Conservation (phyloP, 441 rosid species). For the Kokia cookei region DNA sequence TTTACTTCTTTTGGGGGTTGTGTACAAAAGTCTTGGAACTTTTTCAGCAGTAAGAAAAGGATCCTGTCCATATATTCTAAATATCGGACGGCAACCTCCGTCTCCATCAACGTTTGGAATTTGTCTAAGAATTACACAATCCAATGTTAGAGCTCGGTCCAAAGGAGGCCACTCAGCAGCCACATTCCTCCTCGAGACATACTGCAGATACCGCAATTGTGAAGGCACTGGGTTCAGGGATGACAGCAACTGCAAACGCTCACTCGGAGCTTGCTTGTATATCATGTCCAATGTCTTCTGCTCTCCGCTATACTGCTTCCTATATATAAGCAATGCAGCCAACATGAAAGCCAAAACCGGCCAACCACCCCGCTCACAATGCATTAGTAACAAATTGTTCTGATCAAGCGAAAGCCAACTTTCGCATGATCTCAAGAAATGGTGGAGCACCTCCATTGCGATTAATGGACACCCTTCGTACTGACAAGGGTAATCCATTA, state of each 20-base stretch:
- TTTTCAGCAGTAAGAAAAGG: conserved; percentile 56
- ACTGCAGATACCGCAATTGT: conserved; percentile 84
- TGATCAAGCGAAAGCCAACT: conserved; percentile 93
- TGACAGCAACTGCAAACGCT: conserved; percentile 71
- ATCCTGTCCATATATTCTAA: conserved; percentile 84
- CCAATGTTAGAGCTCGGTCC: conserved; percentile 81
- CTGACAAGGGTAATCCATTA: conserved; percentile 96
- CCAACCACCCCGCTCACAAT: conserved; percentile 89
- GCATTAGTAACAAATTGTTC: conserved; percentile 73
- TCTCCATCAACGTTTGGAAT: conserved; percentile 69
- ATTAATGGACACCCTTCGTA: conserved; percentile 89
- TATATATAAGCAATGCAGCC: conserved; percentile 73
- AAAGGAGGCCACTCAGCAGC: conserved; percentile 88
- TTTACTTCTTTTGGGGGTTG: conserved; percentile 62
- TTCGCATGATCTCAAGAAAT: conserved; percentile 83
- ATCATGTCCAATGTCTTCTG: conserved; percentile 91
- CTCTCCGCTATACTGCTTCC: conserved; percentile 85
- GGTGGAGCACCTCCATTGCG: conserved; percentile 81
- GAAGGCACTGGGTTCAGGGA: conserved; percentile 86
- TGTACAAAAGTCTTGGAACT: conserved; percentile 47
- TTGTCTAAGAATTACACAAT: conserved; percentile 74
- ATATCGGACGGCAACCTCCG: conserved; percentile 82
- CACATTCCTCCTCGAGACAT: conserved; percentile 81
- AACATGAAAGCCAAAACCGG: conserved; percentile 82
- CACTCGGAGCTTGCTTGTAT: conserved; percentile 85